Evolutionary conservation across 2,329 filamentous ascomycete genomes (phyloP).

Genomic region (Botryotinia calthae): DNA sequence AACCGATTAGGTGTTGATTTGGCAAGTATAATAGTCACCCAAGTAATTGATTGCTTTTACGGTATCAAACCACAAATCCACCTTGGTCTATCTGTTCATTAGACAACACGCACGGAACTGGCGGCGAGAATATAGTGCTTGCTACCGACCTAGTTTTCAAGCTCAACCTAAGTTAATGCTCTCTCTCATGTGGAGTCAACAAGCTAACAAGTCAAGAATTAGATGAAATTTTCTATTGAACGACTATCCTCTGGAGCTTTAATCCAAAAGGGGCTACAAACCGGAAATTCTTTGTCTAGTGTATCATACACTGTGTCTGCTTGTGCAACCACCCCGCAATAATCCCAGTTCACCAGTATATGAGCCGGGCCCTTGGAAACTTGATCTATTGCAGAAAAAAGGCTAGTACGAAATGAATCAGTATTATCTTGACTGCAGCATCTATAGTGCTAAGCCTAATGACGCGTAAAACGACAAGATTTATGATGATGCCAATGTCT

Average conservation of each 20-base stretch:
- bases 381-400: conserved; percentile 1
- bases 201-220: not conserved
- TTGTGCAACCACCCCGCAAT: conserved; percentile 22
- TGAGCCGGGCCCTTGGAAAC: conserved; percentile 21
- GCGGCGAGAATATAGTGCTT: conserved; percentile 5
- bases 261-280: not conserved
- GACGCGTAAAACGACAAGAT: conserved; percentile 16
- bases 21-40: not conserved
- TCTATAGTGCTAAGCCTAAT: conserved; percentile 15
- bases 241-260: not conserved
- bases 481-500: not conserved
- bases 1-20: not conserved
- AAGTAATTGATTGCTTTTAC: not conserved
- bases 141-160: not conserved
- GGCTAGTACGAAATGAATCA: not conserved
- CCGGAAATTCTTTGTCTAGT: not conserved
- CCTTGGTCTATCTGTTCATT: not conserved
- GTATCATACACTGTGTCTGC: not conserved
- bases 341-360: conserved; percentile 17
- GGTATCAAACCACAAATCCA: not conserved
- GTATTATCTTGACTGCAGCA: not conserved
- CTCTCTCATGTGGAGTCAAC: not conserved
- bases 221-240: not conserved
- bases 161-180: not conserved
- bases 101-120: conserved; percentile 5